phyloP scores from a whole-genome alignment of 257 asterid genomes.

The Penstemon eatonii region DNA sequence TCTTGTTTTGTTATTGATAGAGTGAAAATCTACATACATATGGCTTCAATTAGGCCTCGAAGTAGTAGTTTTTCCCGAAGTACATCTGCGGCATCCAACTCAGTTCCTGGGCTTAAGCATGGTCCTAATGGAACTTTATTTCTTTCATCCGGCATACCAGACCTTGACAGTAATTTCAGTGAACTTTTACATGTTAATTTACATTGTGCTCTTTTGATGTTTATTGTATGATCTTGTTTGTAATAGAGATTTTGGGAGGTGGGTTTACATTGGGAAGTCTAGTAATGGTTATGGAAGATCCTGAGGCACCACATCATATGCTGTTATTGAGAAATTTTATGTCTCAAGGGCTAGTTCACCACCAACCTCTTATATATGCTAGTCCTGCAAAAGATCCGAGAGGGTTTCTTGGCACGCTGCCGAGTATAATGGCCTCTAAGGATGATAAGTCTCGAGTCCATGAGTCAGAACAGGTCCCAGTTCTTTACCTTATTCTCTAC shows the following conservation, averaged over 20 bases:
- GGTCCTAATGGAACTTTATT: conserved; percentile 87
- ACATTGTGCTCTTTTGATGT: not conserved
- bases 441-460: conserved; percentile 66
- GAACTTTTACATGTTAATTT: conserved; percentile 1
- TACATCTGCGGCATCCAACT: conserved; percentile 44
- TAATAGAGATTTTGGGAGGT: conserved; percentile 85
- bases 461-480: conserved; percentile 69
- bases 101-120: conserved; percentile 72
- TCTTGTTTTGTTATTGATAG: conserved; percentile 22
- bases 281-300: conserved; percentile 89
- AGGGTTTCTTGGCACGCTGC: conserved; percentile 93
- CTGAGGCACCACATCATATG: conserved; percentile 99
- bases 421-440: conserved; percentile 61
- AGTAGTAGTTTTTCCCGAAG: conserved; percentile 79
- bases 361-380: conserved; percentile 84
- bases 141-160: conserved; percentile 86
- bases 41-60: conserved; percentile 79
- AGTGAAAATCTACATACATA: conserved; percentile 16
- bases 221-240: conserved; percentile 2
- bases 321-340: conserved; percentile 89
- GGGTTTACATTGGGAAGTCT: conserved; percentile 89
- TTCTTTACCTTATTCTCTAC: conserved; percentile 19
- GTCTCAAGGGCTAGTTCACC: conserved; percentile 91
- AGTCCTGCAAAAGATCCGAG: conserved; percentile 88
- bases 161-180: conserved; percentile 75